Evolutionary conservation across 345 rosid genomes (phyloP).

Genomic region (Cardamine resedifolia): DNA sequence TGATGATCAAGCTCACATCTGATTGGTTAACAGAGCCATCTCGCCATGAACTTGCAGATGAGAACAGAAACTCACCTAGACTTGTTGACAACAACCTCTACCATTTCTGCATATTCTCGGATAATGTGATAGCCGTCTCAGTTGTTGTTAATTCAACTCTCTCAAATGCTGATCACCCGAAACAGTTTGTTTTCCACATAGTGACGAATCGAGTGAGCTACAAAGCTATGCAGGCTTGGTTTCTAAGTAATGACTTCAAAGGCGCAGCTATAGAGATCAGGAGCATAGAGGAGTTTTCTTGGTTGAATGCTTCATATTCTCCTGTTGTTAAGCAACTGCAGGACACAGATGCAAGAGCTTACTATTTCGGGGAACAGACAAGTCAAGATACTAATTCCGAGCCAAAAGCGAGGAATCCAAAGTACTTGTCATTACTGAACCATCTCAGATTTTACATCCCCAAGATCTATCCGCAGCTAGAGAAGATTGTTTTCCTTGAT

Average conservation of each 20-base stretch:
- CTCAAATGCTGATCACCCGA: slow-evolving; percentile 84
- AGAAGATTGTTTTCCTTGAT: slow-evolving; percentile 86
- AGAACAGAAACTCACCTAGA: slow-evolving; percentile 71
- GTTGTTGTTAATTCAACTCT: slow-evolving; percentile 87
- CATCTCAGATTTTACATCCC: slow-evolving; percentile 97
- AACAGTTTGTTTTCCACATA: slow-evolving; percentile 79
- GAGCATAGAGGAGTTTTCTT: slow-evolving; percentile 68
- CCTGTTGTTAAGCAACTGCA: slow-evolving; percentile 64
- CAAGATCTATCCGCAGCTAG: slow-evolving; percentile 86
- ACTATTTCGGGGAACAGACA: slow-evolving; percentile 50
- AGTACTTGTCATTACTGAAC: slow-evolving; percentile 67
- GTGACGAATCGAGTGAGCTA: slow-evolving; percentile 63
- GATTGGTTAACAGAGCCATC: slow-evolving; percentile 61
- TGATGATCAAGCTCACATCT: slow-evolving; percentile 63
- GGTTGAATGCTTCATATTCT: slow-evolving; percentile 84
- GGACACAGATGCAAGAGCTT: slow-evolving; percentile 46
- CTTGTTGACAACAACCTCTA: slow-evolving; percentile 87
- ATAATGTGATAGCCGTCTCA: slow-evolving; percentile 77
- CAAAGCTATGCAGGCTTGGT: slow-evolving; percentile 85
- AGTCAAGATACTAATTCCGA: slow-evolving; percentile 54
- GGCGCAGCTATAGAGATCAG: slow-evolving; percentile 81
- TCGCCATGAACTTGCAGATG: slow-evolving; percentile 60
- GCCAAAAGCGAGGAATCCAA: slow-evolving; percentile 67
- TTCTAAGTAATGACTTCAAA: slow-evolving; percentile 68
- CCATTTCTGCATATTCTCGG: slow-evolving; percentile 92